Conservation (phyloP, 2,329 filamentous ascomycete species). For the Metarhizium brunneum region DNA sequence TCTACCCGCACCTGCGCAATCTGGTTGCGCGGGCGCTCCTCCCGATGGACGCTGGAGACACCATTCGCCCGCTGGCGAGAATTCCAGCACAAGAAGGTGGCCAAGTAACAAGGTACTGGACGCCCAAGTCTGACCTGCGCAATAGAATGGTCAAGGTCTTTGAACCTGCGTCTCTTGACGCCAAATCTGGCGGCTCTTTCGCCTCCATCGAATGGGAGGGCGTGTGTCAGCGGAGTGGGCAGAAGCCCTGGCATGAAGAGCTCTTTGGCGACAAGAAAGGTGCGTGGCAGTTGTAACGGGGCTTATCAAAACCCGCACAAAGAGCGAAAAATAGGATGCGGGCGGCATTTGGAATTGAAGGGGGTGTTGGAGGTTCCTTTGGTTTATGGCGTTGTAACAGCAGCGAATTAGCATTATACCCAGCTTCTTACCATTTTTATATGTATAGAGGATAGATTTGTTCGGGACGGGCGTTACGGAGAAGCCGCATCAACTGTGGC, state of each 20-base stretch:
- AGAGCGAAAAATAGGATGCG: background rate
- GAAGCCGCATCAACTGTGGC: background rate
- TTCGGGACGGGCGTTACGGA: background rate
- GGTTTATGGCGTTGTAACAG: background rate
- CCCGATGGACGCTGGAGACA: background rate
- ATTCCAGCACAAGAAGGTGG: slow-evolving; percentile 2
- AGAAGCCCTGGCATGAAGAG: slow-evolving; percentile 21
- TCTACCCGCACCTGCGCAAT: slow-evolving; percentile 20
- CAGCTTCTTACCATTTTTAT: background rate
- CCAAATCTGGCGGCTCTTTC: slow-evolving; percentile 10
- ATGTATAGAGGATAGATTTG: background rate
- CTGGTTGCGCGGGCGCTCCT: slow-evolving; percentile 18
- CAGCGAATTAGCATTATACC: background rate
- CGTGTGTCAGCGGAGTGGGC: slow-evolving; percentile 21
- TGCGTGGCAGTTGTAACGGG: slow-evolving; percentile 11
- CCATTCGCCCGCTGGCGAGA: slow-evolving; percentile 13
- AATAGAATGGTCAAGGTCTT: slow-evolving; percentile 14
- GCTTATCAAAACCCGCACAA: background rate
- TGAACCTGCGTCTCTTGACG: slow-evolving; percentile 9
- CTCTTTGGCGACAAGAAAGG: slow-evolving; percentile 25
- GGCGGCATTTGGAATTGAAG: no score
- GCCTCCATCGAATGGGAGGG: slow-evolving; percentile 20
- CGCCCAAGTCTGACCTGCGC: slow-evolving; percentile 10
- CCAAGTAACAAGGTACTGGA: slow-evolving; percentile 15
- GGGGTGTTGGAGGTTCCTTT: background rate